phyloP scores from a whole-genome alignment of 129 eudicot genomes.

The Dittrichia graveolens region DNA sequence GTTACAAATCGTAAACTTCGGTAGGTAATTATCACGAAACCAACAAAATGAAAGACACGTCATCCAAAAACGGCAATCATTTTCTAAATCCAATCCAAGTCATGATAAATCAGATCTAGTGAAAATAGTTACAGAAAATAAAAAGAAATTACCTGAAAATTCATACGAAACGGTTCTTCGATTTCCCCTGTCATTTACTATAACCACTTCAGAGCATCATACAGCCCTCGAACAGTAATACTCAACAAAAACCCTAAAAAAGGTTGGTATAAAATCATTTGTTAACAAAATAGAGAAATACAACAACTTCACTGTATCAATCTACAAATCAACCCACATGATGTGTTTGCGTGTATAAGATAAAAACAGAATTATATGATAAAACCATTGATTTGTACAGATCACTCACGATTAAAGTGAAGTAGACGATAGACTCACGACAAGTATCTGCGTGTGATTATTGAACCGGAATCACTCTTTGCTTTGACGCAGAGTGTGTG shows the following conservation, averaged over 20 bases:
- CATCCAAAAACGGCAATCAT: conserved; percentile 16
- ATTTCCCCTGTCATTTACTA: conserved; percentile 39
- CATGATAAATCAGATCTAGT: conserved; percentile 31
- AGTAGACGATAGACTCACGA: conserved; percentile 15
- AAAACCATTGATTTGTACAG: not conserved
- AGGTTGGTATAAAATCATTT: not conserved
- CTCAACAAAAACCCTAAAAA: conserved; percentile 17
- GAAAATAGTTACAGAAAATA: not conserved
- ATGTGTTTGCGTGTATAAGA: conserved; percentile 4
- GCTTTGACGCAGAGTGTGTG: conserved; percentile 16
- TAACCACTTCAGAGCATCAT: conserved; percentile 29
- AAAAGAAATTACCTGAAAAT: conserved; percentile 37
- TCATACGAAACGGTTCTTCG: conserved; percentile 36
- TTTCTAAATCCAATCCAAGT: conserved; percentile 16
- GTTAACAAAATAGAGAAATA: conserved; percentile 4
- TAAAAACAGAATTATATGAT: not conserved
- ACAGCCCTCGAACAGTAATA: conserved; percentile 15
- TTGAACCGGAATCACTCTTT: conserved; percentile 18
- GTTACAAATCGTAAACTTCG: not conserved
- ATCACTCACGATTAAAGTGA: conserved; percentile 2
- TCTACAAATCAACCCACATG: not conserved
- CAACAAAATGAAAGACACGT: not conserved
- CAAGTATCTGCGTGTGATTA: conserved; percentile 18
- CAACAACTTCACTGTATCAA: not conserved
- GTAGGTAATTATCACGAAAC: not conserved